Evolutionary conservation across 257 asterid species (phyloP), one percentile per base, ranked within the genome.

Genomic region (Fraxinus quadrangulata): DNA sequence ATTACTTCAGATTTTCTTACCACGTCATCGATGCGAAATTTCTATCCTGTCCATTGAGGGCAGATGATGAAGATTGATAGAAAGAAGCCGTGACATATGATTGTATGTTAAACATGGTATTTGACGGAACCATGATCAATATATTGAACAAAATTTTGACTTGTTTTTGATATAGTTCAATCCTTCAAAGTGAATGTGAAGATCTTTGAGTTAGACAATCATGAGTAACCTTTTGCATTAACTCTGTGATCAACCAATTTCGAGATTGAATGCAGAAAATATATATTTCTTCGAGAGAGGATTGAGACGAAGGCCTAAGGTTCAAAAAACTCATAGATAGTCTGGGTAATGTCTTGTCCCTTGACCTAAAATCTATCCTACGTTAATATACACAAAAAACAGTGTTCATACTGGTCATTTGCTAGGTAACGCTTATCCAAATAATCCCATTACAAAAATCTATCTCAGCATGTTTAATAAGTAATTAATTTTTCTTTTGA

Each of bases 351-450:
- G 30, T 59, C 30, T 19, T 59, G 12, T 19, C 26, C 67, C 3
- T n/a, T 59, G 0, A 59, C 67, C 67, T 59, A 21, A 21, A 59
- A 21, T 5, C 31, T 59, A 59, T 21, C 28, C 1, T 59, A 6
- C 67, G 0, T 59, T n/a, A 19, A n/a, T 17, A 13, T 51, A 51
- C 6, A 51, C 4, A 51, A 0, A 6, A 56, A 19, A 56, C 12
- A 59, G n/a, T 59, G 21, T 59, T n/a, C 4, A n/a, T 59, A 8
- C 30, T 2, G 28, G 3, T 21, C 31, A 59, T 59, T 59, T n/a
- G 67, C 14, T 21, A 24, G 9, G 72, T 73, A 11, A 56, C 26
- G 31, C 49, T 49, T 81, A 77, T 72, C 78, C 81, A 47, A 65
- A 77, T 47, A 33, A 69, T 70, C 40, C 33, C 69, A 70, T 66